Evolutionary conservation across 495 filamentous ascomycete genomes (phyloP), one percentile per base, ranked within the genome.

Genomic region (Cercophora newfieldiana): DNA sequence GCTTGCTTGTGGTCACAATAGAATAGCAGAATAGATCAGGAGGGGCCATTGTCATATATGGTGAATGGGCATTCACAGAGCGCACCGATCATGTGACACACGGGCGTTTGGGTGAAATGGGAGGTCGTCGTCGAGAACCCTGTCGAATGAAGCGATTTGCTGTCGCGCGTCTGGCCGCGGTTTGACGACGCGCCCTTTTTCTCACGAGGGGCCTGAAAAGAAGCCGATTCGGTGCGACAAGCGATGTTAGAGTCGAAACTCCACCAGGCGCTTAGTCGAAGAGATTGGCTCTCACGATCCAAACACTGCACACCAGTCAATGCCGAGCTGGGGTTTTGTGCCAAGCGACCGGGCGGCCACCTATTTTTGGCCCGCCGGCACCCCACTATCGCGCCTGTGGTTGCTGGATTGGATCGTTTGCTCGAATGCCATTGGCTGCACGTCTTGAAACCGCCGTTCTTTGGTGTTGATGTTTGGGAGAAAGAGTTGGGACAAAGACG

Each of bases 101-200:
- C 18, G 48, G 21, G 48, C 30, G 30, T 33, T 51, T 51, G 16
- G 48, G 18, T 51, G 48, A 51, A 24, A 51, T 2, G 12, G 16
- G 16, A 22, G 50, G 50, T 53, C 50, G 24, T 53, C 7, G 50
- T 8, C n/a, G 49, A 21, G 24, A 28, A 30, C 33, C 47, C 59
- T 49, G n/a, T 59, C 21, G 18, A 37, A 60, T 14, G 28, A 48
- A 66, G 29, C 65, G 65, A 66, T 66, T 66, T 66, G 65, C 57
- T 66, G 59, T 18, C 22, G 65, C 49, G 28, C 51, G 29, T 61
- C 33, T 31, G 16, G 5, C 8, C 18, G 8, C n/a, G 58, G 57
- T 66, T 66, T 66, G 65, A 49, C 21, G 25, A 66, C 26, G 49
- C 65, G 65, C 65, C 49, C 19, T 33, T 33, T 24, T 26, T 29